These are phyloP conservation scores for Starmera stellimalicola DNA, from an alignment of 1,139 yeast genomes.

Conservation along the genomic window DNA sequence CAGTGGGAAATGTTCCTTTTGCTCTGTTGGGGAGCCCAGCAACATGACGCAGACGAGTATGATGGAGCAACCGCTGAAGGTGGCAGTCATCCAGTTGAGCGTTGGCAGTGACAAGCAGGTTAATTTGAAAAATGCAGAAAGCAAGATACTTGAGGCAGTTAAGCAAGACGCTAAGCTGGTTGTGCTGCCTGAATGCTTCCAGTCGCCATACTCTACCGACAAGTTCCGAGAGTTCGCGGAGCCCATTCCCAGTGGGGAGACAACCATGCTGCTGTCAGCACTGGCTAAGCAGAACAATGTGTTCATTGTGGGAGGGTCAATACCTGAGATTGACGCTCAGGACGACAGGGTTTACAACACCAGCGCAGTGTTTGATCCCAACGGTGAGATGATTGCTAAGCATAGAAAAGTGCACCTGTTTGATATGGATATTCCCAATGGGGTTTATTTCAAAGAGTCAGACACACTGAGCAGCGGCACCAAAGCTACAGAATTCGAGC, in stretches of 20 bases:
- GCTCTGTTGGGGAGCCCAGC: too few species aligned
- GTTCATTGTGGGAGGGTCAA: constrained; percentile 82
- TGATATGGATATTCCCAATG: constrained; percentile 86
- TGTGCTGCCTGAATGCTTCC: constrained; percentile 69
- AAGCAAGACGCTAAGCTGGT: constrained; percentile 31
- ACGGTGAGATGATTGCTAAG: constrained; percentile 70
- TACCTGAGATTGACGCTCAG: constrained; percentile 64
- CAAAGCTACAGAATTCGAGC: constrained; percentile 63
- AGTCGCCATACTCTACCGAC: constrained; percentile 86
- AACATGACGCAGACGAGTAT: not conserved
- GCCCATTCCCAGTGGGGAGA: constrained; percentile 53
- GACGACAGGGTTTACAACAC: constrained; percentile 55
- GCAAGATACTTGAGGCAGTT: constrained; percentile 45
- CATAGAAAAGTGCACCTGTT: constrained; percentile 88
- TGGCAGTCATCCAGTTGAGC: constrained; percentile 70
- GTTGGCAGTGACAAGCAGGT: constrained; percentile 64
- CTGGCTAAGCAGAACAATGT: constrained; percentile 57
- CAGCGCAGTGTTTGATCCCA: constrained; percentile 60
- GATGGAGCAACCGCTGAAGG: constrained; percentile 23
- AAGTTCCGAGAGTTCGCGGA: constrained; percentile 86
- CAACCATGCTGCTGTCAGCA: constrained; percentile 48
- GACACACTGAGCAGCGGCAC: constrained; percentile 66
- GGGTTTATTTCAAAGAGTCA: constrained; percentile 80
- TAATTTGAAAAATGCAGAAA: constrained; percentile 46
- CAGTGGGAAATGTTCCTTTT: too few species aligned